phyloP scores from a whole-genome alignment of 139 green algal genomes.

The Chlamydomonas incerta region DNA sequence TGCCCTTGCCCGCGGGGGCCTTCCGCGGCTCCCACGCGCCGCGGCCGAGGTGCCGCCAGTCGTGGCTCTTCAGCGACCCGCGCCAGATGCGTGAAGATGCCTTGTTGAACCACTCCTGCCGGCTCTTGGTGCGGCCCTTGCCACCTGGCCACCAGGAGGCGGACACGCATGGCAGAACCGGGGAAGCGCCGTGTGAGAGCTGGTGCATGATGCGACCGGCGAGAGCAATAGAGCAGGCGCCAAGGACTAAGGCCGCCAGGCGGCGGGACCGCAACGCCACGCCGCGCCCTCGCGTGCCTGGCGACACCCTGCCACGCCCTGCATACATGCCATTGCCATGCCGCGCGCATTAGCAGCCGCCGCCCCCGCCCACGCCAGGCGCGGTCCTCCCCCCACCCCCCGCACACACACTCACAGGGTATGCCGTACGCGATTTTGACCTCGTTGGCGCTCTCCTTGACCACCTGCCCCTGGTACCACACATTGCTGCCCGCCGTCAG shows the following conservation, averaged over 20 bases:
- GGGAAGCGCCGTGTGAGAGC: no score
- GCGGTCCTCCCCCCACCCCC: neutral
- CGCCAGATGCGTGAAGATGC: conserved; percentile 63
- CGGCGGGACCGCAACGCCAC: no score
- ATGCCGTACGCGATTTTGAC: conserved; percentile 49
- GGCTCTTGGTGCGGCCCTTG: neutral
- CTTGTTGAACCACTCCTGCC: conserved; percentile 64
- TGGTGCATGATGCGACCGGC: no score
- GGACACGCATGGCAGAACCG: no score
- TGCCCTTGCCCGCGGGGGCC: neutral
- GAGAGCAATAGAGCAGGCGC: no score
- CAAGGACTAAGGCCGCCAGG: no score
- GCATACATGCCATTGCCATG: no score
- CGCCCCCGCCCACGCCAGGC: no score
- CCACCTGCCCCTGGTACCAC: conserved; percentile 45
- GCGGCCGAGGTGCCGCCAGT: conserved; percentile 66
- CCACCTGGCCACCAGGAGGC: no score
- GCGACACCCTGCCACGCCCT: no score
- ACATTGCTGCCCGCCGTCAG: conserved; percentile 46
- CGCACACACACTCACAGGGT: conserved; percentile 45
- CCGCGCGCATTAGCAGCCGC: no score
- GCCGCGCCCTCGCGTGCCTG: no score
- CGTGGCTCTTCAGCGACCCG: conserved; percentile 50
- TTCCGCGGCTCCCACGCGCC: conserved; percentile 59
- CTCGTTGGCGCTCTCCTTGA: conserved; percentile 61